phyloP scores from a whole-genome alignment of 2,329 filamentous ascomycete genomes.

The Talaromyces atroroseus region DNA sequence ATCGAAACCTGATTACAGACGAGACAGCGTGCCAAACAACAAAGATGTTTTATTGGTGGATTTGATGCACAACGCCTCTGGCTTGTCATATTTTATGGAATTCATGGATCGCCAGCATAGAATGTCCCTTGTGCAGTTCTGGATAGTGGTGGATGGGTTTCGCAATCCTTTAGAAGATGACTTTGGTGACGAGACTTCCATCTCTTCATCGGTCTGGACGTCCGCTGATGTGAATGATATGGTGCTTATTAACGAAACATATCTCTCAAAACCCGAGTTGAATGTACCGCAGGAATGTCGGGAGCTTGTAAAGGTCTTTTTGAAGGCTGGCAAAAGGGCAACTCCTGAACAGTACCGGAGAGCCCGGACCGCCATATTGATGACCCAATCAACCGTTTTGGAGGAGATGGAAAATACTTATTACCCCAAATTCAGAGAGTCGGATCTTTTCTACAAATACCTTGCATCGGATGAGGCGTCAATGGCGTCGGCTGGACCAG shows the following conservation, averaged over 20 bases:
- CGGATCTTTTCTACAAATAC: conserved; percentile 94
- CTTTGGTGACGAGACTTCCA: conserved; percentile 63
- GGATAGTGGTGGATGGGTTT: conserved; percentile 95
- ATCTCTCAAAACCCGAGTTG: conserved; percentile 75
- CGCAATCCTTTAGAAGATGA: conserved; percentile 89
- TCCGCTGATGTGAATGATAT: conserved; percentile 82
- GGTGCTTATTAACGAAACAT: conserved; percentile 84
- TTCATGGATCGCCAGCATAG: conserved; percentile 90
- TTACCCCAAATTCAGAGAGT: conserved; percentile 82
- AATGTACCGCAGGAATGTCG: conserved; percentile 67
- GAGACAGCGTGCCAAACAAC: conserved; percentile 52
- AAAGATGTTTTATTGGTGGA: conserved; percentile 75
- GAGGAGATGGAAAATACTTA: conserved; percentile 77
- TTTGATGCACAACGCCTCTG: conserved; percentile 82
- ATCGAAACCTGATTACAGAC: conserved; percentile 26
- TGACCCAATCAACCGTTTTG: conserved; percentile 74
- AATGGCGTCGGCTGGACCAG: conserved; percentile 28
- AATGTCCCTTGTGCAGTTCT: conserved; percentile 92
- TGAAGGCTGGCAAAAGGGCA: conserved; percentile 70
- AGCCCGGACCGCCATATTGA: conserved; percentile 74
- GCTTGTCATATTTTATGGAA: conserved; percentile 98
- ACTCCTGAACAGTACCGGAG: conserved; percentile 75
- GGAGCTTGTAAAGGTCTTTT: conserved; percentile 66
- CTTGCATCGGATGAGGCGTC: conserved; percentile 73
- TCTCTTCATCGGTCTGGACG: conserved; percentile 64